Conservation (phyloP, 305 asterid species). For the Solanum hybrid region DNA sequence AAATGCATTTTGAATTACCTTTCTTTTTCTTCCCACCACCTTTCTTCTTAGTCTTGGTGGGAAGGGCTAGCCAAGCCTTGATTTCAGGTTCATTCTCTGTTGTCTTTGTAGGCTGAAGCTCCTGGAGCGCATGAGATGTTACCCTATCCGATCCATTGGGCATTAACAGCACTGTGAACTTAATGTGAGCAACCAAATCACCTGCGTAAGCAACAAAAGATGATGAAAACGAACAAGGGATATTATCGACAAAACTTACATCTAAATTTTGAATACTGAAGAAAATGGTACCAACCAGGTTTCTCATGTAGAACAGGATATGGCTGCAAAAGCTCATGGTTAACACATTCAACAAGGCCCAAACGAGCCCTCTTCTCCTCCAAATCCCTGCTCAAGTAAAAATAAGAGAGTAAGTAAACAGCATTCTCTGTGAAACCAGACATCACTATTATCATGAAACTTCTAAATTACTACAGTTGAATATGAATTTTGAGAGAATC, state of each 20-base stretch:
- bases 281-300: conserved; percentile 45
- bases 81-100: conserved; percentile 76
- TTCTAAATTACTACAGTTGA: neutral
- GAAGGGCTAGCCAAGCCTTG: conserved; percentile 82
- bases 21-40: conserved; percentile 49
- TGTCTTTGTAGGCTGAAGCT: conserved; percentile 62
- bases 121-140: conserved; percentile 81
- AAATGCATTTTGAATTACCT: conserved; percentile 16
- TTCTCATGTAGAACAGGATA: conserved; percentile 94
- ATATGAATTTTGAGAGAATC: neutral
- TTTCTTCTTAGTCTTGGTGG: conserved; percentile 33
- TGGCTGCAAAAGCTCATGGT: conserved; percentile 89
- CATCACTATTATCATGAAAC: neutral
- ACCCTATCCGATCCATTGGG: conserved; percentile 90
- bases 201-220: conserved; percentile 37
- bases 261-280: neutral
- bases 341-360: conserved; percentile 86
- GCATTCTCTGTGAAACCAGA: neutral
- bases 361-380: conserved; percentile 94
- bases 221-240: neutral
- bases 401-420: neutral
- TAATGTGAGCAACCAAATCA: conserved; percentile 87
- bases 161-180: conserved; percentile 89
- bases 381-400: conserved; percentile 56
- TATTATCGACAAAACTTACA: neutral